phyloP scores from a whole-genome alignment of 805 yeast genomes.

The Lachancea waltii region DNA sequence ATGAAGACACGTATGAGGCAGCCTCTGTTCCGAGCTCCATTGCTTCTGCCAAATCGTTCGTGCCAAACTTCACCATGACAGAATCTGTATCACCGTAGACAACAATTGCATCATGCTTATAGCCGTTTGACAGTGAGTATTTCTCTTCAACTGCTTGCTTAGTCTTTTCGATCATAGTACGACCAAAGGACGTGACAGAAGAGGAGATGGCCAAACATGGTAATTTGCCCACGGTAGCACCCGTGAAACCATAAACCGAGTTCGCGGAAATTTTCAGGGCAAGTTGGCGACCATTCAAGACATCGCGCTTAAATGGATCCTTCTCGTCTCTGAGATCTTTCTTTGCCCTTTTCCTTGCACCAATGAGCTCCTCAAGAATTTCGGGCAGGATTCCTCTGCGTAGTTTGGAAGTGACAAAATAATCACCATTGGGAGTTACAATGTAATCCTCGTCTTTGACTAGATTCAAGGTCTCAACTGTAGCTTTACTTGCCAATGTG shows the following conservation, averaged over 20 bases:
- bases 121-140: slow-evolving; percentile 78
- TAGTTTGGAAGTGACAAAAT: slow-evolving; percentile 62
- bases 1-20: slow-evolving; percentile 75
- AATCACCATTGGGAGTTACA: slow-evolving; percentile 86
- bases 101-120: slow-evolving; percentile 77
- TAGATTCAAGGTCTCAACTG: slow-evolving; percentile 59
- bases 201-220: slow-evolving; percentile 97
- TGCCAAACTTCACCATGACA: slow-evolving; percentile 97
- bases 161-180: slow-evolving; percentile 93
- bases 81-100: slow-evolving; percentile 99
- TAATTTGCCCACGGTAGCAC: slow-evolving; percentile 95
- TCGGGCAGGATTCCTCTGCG: slow-evolving; percentile 89
- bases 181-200: slow-evolving; percentile 90
- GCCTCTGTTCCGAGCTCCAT: slow-evolving; percentile 94
- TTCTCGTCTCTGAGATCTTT: slow-evolving; percentile 84
- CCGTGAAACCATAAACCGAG: slow-evolving; percentile 98
- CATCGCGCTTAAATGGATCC: slow-evolving; percentile 90
- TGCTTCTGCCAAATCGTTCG: slow-evolving; percentile 67
- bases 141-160: slow-evolving; percentile 76
- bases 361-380: slow-evolving; percentile 77
- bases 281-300: slow-evolving; percentile 92
- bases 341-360: slow-evolving; percentile 92
- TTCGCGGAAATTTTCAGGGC: slow-evolving; percentile 96
- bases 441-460: slow-evolving; percentile 73
- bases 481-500: slow-evolving; percentile 63